These are phyloP conservation scores for Alternaria brassicicola DNA, from an alignment of 2,329 filamentous ascomycete species.

Conservation along the genomic window DNA sequence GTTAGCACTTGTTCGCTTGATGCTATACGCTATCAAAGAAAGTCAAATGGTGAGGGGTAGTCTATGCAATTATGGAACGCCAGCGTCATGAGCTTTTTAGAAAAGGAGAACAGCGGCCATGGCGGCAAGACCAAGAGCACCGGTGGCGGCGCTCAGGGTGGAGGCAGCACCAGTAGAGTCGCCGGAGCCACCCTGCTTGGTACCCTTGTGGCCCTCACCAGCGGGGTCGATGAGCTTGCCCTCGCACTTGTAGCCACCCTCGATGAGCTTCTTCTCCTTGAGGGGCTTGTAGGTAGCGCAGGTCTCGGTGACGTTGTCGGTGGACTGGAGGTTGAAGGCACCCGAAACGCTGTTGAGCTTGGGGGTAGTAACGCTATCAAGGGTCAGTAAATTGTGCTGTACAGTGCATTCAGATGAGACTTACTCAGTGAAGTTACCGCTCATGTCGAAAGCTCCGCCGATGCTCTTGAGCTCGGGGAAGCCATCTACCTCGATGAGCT, in stretches of 20 bases:
- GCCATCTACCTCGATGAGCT: slow-evolving; percentile 66
- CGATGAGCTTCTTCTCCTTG: slow-evolving; percentile 51
- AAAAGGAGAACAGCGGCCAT: slow-evolving; percentile 57
- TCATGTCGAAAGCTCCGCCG: slow-evolving; percentile 80
- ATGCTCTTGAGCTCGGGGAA: slow-evolving; percentile 73
- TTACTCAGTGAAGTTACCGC: slow-evolving; percentile 83
- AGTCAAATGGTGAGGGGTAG: slow-evolving; percentile 43
- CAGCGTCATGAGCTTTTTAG: slow-evolving; percentile 48
- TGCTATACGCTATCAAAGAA: slow-evolving; percentile 43
- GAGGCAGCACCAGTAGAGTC: slow-evolving; percentile 47
- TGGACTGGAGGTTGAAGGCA: slow-evolving; percentile 59
- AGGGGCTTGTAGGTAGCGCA: slow-evolving; percentile 55
- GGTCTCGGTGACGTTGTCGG: slow-evolving; percentile 47
- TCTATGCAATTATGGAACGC: slow-evolving; percentile 51
- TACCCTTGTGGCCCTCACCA: slow-evolving; percentile 44
- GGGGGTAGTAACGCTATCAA: slow-evolving; percentile 70
- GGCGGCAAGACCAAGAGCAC: slow-evolving; percentile 54
- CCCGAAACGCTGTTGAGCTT: slow-evolving; percentile 54
- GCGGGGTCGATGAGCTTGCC: slow-evolving; percentile 48
- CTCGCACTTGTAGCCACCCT: slow-evolving; percentile 52
- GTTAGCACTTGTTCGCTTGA: slow-evolving; percentile 33
- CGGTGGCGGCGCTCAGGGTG: slow-evolving; percentile 49
- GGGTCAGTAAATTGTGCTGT: slow-evolving; percentile 38
- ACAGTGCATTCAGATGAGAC: slow-evolving; percentile 45
- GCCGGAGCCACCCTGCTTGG: slow-evolving; percentile 29